Base-by-base conservation (phyloP, 768 basidiomycete genomes). In the Podaxis pistillaris region DNA sequence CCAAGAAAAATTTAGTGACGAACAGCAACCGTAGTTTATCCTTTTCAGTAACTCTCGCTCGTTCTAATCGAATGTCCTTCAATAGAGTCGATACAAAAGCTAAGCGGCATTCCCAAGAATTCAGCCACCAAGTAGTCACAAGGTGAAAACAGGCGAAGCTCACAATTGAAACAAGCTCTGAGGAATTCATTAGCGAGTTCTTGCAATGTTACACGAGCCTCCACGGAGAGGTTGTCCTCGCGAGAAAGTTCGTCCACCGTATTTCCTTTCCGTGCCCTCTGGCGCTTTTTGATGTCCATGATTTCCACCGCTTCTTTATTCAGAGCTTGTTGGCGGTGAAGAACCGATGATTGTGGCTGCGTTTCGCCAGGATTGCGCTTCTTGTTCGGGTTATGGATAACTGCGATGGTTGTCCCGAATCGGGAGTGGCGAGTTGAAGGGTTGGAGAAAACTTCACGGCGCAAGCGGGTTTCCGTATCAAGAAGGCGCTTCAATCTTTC, bases 391-490 rank as follows among this genome's bases (percentile, higher is more conserved):
- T 88, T 90, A 47, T 91, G 78, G 65, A 81, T 85, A 58, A 99
- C 89, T 22, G 90, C 78, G 66, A 98, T 89, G 8, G 96, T 98
- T 2, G 97, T 98, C 1, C 97, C 97, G 74, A 99, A 99, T 53
- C 96, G 87, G 26, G 94, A 94, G 76, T 99, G 97, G 36, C 97
- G 85, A 22, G 94, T 91, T 56, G 87, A 76, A 17, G 80, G 75
- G 40, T 76, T 76, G 53, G 85, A 81, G 0, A 84, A 79, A 26
- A 83, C 71, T 58, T 85, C 80, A 37, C 81, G 80, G 63, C 87
- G 88, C 46, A 79, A 79, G 60, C 82, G 83, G 64, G 86, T 86
- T 76, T 99, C 97, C 37, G 81, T 76, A 3, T 86, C 88, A 15
- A 99, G 84, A 56, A 98, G 84, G 46, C 86, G 85, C 8, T 87